These are phyloP conservation scores for Lizonia empirigonia DNA, from an alignment of 2,329 filamentous ascomycete species.

Conservation along the genomic window DNA sequence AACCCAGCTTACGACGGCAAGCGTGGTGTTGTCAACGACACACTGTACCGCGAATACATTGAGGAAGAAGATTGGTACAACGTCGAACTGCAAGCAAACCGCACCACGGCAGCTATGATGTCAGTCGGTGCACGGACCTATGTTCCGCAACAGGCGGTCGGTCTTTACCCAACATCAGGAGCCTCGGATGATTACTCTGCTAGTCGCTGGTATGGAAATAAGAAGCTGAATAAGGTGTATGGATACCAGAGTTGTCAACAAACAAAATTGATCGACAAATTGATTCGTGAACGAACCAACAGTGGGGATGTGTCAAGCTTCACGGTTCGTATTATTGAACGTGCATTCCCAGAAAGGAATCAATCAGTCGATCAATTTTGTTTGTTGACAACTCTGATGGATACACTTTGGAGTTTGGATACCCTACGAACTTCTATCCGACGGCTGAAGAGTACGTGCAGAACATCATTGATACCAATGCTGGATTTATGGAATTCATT, in stretches of 20 bases:
- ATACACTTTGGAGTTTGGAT: constrained; percentile 51
- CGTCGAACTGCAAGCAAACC: constrained; percentile 39
- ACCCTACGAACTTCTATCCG: constrained; percentile 51
- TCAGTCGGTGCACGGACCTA: constrained; percentile 44
- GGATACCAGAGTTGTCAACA: no score
- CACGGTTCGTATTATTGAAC: no score
- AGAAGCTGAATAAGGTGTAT: constrained; percentile 48
- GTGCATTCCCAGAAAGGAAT: no score
- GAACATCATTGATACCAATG: constrained; percentile 51
- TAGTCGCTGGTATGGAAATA: constrained; percentile 45
- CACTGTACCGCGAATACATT: constrained; percentile 58
- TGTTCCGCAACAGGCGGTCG: constrained; percentile 42
- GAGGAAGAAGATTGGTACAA: constrained; percentile 42
- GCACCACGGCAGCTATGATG: constrained; percentile 44
- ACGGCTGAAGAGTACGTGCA: constrained; percentile 48
- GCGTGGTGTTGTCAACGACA: constrained; percentile 55
- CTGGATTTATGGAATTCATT: constrained; percentile 51
- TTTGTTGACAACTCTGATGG: no score
- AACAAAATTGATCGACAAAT: no score
- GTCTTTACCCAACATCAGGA: constrained; percentile 47
- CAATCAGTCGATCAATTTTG: no score
- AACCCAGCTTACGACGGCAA: constrained; percentile 59
- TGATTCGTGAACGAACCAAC: no score
- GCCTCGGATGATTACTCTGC: constrained; percentile 49
- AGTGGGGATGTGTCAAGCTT: no score